These are phyloP conservation scores for Erodium trifolium DNA, from an alignment of 441 rosid species.

Conservation along the genomic window DNA sequence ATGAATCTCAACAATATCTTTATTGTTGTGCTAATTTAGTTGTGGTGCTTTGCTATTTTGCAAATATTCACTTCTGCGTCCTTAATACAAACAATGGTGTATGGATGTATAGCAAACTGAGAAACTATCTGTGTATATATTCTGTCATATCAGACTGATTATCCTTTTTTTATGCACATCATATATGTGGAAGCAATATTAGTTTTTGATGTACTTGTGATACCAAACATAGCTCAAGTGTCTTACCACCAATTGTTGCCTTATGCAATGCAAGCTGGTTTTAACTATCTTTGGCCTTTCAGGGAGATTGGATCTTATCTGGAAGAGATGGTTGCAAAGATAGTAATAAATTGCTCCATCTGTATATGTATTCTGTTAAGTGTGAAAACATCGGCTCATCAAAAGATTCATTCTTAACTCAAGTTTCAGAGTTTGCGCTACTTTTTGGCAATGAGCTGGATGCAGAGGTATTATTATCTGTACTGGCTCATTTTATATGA, in stretches of 20 bases:
- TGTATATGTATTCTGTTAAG: conserved; percentile 69
- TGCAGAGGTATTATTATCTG: conserved; percentile 74
- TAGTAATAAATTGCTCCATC: conserved; percentile 46
- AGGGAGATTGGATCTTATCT: conserved; percentile 98
- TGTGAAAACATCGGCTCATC: conserved; percentile 60
- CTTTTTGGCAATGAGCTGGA: conserved; percentile 99
- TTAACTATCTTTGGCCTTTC: conserved; percentile 24
- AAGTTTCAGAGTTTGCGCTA: conserved; percentile 88
- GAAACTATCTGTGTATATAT: neutral
- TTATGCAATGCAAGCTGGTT: neutral
- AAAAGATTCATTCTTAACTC: conserved; percentile 80
- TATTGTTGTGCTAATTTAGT: neutral
- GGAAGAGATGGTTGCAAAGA: conserved; percentile 51
- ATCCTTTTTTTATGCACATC: neutral
- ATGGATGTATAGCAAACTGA: neutral
- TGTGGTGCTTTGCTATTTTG: neutral
- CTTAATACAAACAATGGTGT: conserved; percentile 1
- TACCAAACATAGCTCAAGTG: no score
- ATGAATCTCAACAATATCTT: neutral
- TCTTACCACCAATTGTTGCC: neutral
- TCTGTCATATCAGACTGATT: neutral
- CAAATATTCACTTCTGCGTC: neutral
- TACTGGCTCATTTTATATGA: conserved; percentile 12
- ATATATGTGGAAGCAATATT: neutral
- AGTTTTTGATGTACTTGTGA: no score